These are phyloP conservation scores for Ophiocordyceps sinensis DNA, from an alignment of 2,329 filamentous ascomycete genomes.

Conservation along the genomic window DNA sequence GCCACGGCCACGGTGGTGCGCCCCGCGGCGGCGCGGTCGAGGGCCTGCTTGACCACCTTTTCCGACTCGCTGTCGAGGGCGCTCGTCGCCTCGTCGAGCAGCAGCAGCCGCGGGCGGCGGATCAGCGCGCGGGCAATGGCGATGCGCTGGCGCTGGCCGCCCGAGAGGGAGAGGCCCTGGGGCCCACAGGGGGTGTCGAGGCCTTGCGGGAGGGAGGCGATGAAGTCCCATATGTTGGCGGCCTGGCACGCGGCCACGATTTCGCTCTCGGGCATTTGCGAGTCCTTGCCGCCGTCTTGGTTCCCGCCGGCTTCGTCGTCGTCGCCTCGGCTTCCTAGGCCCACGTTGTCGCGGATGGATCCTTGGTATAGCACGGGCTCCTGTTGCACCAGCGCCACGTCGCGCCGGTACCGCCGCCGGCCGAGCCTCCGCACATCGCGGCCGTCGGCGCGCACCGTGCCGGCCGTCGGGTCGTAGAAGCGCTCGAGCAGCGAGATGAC, in stretches of 20 bases:
- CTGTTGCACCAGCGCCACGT: constrained; percentile 25
- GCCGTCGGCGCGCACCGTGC: constrained; percentile 14
- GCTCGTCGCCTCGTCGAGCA: constrained; percentile 60
- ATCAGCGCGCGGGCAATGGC: constrained; percentile 61
- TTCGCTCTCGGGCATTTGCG: constrained; percentile 15
- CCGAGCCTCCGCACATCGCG: constrained; percentile 15
- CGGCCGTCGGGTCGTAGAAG: constrained; percentile 23
- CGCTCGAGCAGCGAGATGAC: constrained; percentile 37
- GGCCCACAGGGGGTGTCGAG: constrained; percentile 51
- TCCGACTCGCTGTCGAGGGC: constrained; percentile 52
- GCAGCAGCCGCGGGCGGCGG: constrained; percentile 48
- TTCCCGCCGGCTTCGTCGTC: constrained; percentile 7
- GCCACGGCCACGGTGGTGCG: constrained; percentile 50
- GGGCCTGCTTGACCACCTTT: constrained; percentile 46
- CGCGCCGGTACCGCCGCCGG: constrained; percentile 16
- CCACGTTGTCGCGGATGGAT: constrained; percentile 41
- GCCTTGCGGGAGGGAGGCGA: constrained; percentile 40
- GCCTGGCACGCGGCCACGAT: constrained; percentile 35
- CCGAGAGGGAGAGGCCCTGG: constrained; percentile 53
- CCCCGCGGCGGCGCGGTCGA: constrained; percentile 30
- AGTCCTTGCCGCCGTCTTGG: constrained; percentile 10
- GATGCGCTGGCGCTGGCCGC: constrained; percentile 58
- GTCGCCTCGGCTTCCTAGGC: constrained; percentile 22
- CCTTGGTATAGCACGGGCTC: constrained; percentile 30
- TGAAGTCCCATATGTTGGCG: constrained; percentile 42